A percentile compares a stretch with the other conserved stretches of the same genome.
phyloP scores from a whole-genome alignment of 208 protist genomes.

The Trichomonas vaginalis region DNA sequence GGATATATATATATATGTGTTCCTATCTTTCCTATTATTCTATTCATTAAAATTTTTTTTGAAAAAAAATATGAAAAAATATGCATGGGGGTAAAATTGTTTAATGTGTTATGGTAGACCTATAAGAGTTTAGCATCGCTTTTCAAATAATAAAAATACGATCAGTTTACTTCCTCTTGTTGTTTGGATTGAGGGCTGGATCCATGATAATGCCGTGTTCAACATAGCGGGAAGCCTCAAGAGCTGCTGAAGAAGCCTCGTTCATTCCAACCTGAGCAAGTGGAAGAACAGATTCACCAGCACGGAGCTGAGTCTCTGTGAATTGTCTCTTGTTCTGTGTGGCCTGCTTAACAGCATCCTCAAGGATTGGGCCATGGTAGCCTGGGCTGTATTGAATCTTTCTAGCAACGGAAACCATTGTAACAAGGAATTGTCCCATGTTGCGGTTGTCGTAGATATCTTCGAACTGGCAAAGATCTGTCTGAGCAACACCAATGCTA shows the following conservation, averaged over 20 bases:
- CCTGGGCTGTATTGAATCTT: not conserved
- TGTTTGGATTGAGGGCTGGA: not conserved
- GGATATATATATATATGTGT: too few species aligned
- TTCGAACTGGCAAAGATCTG: not conserved
- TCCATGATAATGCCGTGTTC: slow-evolving; percentile 9
- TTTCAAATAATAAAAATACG: not conserved
- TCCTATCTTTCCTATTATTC: too few species aligned
- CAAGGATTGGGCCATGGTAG: not conserved
- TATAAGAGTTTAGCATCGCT: not conserved
- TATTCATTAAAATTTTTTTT: too few species aligned
- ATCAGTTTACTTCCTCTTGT: not conserved
- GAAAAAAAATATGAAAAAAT: too few species aligned
- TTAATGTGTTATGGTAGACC: too few species aligned
- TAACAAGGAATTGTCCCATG: not conserved
- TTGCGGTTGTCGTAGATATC: not conserved
- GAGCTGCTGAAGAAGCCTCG: not conserved
- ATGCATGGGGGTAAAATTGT: too few species aligned
- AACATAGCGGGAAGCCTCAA: not conserved
- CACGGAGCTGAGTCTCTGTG: not conserved
- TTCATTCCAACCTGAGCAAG: not conserved
- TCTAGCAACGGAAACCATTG: not conserved
- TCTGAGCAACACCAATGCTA: not conserved
- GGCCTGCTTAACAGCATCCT: not conserved
- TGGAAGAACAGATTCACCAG: not conserved
- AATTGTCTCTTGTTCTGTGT: not conserved